Evolutionary conservation across 768 basidiomycete genomes (phyloP).

Genomic region (Rhodotorula sphaerocarpa): DNA sequence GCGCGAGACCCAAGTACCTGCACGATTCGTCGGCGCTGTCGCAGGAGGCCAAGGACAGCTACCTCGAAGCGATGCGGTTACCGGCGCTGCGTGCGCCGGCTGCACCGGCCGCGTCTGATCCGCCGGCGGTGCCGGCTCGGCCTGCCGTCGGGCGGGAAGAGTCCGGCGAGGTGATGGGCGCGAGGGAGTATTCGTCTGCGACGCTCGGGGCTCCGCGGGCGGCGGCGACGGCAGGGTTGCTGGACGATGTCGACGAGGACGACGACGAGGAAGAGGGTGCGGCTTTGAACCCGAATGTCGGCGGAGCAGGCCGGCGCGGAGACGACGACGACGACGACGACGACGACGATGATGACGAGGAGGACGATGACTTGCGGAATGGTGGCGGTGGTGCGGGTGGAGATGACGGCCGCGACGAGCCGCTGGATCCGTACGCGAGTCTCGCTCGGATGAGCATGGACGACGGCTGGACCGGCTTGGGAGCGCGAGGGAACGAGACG

Average conservation of each 20-base stretch:
- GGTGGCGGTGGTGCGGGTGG: neutral
- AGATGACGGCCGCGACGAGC: slow-evolving; percentile 1
- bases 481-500: neutral
- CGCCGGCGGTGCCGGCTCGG: neutral
- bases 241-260: slow-evolving; percentile 15
- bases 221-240: neutral
- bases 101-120: neutral
- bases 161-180: slow-evolving; percentile 11
- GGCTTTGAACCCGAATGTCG: slow-evolving; percentile 24
- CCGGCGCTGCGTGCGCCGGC: neutral
- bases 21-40: slow-evolving; percentile 30
- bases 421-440: slow-evolving; percentile 32
- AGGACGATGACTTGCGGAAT: neutral
- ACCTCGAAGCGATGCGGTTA: slow-evolving; percentile 30
- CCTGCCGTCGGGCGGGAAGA: slow-evolving; percentile 10
- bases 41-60: slow-evolving; percentile 27
- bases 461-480: neutral
- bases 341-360: neutral
- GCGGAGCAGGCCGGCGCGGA: neutral
- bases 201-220: neutral
- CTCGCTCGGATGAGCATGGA: slow-evolving; percentile 18
- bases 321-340: neutral
- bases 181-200: too few relatives aligned
- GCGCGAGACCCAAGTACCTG: slow-evolving; percentile 23
- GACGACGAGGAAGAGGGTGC: slow-evolving; percentile 33